Evolutionary conservation across 345 rosid genomes (phyloP).

Genomic region (Arabidopsis arenosa): DNA sequence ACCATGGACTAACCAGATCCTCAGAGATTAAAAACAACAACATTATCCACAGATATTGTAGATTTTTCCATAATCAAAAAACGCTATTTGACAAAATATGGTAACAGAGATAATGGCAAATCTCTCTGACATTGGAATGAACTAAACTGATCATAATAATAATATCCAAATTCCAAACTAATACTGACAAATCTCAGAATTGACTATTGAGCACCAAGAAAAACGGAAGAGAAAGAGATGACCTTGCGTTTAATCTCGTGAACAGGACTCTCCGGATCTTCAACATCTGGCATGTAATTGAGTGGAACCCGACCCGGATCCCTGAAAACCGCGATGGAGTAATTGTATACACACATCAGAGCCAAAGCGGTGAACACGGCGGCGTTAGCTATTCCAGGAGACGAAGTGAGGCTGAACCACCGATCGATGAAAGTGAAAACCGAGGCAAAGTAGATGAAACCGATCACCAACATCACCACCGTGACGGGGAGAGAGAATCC

Average conservation of each 20-base stretch:
- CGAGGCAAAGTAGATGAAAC: slow-evolving; percentile 70
- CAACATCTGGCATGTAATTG: slow-evolving; percentile 74
- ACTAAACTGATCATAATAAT: neutral
- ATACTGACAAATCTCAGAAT: neutral
- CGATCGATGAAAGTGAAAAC: slow-evolving; percentile 83
- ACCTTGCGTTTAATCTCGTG: slow-evolving; percentile 98
- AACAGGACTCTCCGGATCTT: slow-evolving; percentile 65
- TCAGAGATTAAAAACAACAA: neutral
- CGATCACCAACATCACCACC: slow-evolving; percentile 68
- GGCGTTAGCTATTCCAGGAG: slow-evolving; percentile 83
- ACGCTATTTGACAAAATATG: slow-evolving; percentile 7
- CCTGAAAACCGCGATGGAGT: slow-evolving; percentile 61
- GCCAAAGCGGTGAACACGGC: slow-evolving; percentile 70
- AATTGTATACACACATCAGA: slow-evolving; percentile 64
- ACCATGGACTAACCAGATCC: slow-evolving; percentile 1
- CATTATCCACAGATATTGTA: neutral
- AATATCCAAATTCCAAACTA: neutral
- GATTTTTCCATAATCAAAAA: slow-evolving; percentile 1
- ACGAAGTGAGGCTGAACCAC: slow-evolving; percentile 84
- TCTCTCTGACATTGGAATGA: slow-evolving; percentile 13
- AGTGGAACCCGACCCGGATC: slow-evolving; percentile 92
- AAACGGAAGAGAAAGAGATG: slow-evolving; percentile 22
- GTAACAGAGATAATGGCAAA: slow-evolving; percentile 16
- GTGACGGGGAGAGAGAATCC: slow-evolving; percentile 68
- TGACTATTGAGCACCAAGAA: neutral